Evolutionary conservation across 1,284 basidiomycete species (phyloP).

Genomic region (Malassezia sp.): DNA sequence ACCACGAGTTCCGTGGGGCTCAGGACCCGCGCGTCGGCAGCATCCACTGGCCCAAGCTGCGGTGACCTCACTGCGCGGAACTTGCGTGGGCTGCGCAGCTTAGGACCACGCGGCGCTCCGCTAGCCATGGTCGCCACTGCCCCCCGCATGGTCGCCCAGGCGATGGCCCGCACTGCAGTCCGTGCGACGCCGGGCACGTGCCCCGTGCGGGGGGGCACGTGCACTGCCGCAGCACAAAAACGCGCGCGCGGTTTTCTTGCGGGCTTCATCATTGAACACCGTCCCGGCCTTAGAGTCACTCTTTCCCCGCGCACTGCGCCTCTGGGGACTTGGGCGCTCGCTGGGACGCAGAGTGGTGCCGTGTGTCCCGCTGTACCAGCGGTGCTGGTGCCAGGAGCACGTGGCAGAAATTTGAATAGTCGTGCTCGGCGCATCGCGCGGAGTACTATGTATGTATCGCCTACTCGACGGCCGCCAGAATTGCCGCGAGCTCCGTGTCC

Average conservation of each 20-base stretch:
- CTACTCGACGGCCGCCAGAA: constrained; percentile 9
- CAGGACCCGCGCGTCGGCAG: neutral
- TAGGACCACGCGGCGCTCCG: no score
- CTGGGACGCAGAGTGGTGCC: constrained; percentile 13
- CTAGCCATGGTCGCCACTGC: no score
- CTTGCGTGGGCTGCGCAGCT: constrained; percentile 3
- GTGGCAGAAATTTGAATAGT: constrained; percentile 3
- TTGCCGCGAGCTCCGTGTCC: constrained; percentile 5
- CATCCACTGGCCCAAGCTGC: no score
- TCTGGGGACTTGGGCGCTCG: constrained; percentile 19
- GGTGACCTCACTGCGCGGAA: constrained; percentile 7
- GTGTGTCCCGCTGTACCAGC: neutral
- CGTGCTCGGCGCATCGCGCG: neutral
- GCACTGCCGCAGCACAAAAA: no score
- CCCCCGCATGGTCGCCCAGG: no score
- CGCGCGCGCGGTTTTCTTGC: neutral
- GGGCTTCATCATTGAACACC: constrained; percentile 12
- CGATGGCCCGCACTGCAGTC: no score
- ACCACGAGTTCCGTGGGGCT: constrained; percentile 6
- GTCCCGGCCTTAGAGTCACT: constrained; percentile 20
- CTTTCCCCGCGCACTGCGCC: constrained; percentile 14
- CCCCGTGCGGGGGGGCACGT: no score
- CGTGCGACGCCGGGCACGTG: no score
- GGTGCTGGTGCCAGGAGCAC: constrained; percentile 1
- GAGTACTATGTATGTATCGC: neutral